Conservation (phyloP, 2,329 filamentous ascomycete species). For the Dactylellina leptospora region DNA sequence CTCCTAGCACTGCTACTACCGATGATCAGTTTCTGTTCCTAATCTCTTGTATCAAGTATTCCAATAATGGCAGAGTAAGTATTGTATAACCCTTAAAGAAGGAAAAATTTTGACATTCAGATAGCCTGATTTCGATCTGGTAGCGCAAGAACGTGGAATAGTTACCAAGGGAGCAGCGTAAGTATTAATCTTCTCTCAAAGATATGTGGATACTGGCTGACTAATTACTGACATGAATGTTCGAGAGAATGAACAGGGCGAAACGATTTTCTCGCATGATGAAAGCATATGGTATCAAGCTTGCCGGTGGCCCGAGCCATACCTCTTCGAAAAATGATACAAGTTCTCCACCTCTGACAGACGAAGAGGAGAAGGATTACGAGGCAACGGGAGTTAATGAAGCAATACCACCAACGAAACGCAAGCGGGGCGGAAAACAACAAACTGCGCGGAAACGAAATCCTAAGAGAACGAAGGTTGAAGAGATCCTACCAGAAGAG, state of each 20-base stretch:
- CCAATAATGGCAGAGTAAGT: constrained; percentile 37
- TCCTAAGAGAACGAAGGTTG: neutral
- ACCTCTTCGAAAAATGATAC: constrained; percentile 12
- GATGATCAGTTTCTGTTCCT: constrained; percentile 45
- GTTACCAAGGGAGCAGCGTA: constrained; percentile 35
- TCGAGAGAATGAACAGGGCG: constrained; percentile 4
- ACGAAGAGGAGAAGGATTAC: constrained; percentile 23
- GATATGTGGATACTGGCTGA: neutral
- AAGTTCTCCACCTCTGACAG: constrained; percentile 27
- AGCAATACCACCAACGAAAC: constrained; percentile 14
- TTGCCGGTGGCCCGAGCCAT: neutral
- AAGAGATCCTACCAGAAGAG: neutral
- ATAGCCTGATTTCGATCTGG: constrained; percentile 40
- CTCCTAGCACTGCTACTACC: constrained; percentile 2
- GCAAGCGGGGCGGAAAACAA: constrained; percentile 13
- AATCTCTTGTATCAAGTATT: constrained; percentile 33
- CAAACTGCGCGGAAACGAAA: constrained; percentile 4
- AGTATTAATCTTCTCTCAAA: too few species aligned
- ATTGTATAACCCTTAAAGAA: neutral
- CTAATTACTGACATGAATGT: neutral
- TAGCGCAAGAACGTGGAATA: constrained; percentile 42
- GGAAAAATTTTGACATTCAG: neutral
- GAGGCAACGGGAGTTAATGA: constrained; percentile 5
- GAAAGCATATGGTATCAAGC: constrained; percentile 20
- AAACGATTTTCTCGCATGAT: constrained; percentile 31